A percentile compares a stretch with the other conserved stretches of the same genome.
These are phyloP conservation scores for Talaromyces piceae DNA, from an alignment of 2,329 filamentous ascomycete species.

Conservation along the genomic window DNA sequence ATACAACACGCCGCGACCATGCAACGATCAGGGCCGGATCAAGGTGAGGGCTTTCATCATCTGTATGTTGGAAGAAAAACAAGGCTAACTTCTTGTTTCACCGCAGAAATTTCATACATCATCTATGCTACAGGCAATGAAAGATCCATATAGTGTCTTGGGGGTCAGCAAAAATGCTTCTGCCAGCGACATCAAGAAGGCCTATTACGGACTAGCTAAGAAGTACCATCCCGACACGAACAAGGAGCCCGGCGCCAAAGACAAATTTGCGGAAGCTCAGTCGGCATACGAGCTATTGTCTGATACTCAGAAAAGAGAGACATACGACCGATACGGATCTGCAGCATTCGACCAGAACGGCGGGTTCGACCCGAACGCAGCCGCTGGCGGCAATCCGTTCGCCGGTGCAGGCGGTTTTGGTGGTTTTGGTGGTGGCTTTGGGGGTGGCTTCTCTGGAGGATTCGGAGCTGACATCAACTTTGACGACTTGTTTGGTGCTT, in stretches of 20 bases:
- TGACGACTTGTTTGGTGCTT: slow-evolving; percentile 88
- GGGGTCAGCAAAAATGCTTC: slow-evolving; percentile 79
- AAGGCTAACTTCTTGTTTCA: neutral
- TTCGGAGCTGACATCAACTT: slow-evolving; percentile 87
- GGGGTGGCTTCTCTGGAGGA: slow-evolving; percentile 48
- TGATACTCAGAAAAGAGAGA: slow-evolving; percentile 85
- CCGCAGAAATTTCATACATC: slow-evolving; percentile 38
- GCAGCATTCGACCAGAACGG: slow-evolving; percentile 61
- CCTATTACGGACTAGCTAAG: slow-evolving; percentile 95
- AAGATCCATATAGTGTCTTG: slow-evolving; percentile 81
- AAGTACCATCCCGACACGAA: slow-evolving; percentile 98
- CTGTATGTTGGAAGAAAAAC: neutral
- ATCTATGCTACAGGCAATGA: slow-evolving; percentile 56
- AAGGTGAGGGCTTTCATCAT: slow-evolving; percentile 17
- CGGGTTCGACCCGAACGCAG: slow-evolving; percentile 69
- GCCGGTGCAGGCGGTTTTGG: slow-evolving; percentile 55
- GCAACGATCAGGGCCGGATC: slow-evolving; percentile 17
- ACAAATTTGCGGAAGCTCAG: slow-evolving; percentile 89
- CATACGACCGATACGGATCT: slow-evolving; percentile 83
- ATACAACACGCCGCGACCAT: slow-evolving; percentile 19
- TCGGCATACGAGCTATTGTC: slow-evolving; percentile 89
- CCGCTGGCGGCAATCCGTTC: slow-evolving; percentile 47
- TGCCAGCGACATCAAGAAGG: slow-evolving; percentile 87
- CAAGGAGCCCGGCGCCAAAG: slow-evolving; percentile 87
- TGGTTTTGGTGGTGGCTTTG: slow-evolving; percentile 44